These are phyloP conservation scores for Monascus purpureus DNA, from an alignment of 495 filamentous ascomycete species.

Conservation along the genomic window DNA sequence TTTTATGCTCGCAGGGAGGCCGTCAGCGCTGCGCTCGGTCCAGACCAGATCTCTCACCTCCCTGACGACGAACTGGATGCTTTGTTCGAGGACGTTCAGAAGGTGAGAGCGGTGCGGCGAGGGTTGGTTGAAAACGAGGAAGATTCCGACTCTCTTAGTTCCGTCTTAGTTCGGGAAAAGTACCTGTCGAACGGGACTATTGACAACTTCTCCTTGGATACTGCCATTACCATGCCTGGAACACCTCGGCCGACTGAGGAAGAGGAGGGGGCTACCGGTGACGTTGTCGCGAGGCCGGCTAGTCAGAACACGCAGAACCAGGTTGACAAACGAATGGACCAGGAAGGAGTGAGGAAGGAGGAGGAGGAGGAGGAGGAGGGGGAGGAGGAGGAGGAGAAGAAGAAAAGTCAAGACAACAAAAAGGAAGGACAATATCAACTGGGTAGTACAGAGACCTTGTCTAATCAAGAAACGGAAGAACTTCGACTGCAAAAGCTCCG, in stretches of 20 bases:
- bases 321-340: slow-evolving; percentile 53
- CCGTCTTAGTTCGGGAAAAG: slow-evolving; percentile 82
- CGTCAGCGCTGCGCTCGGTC: slow-evolving; percentile 76
- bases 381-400: slow-evolving; percentile 61
- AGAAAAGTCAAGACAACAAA: slow-evolving; percentile 44
- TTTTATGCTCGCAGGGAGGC: slow-evolving; percentile 88
- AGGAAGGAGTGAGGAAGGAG: slow-evolving; percentile 30
- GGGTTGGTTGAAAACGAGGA: slow-evolving; percentile 62
- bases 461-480: slow-evolving; percentile 70
- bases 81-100: slow-evolving; percentile 91
- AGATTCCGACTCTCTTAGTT: slow-evolving; percentile 77
- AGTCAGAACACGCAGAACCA: slow-evolving; percentile 81
- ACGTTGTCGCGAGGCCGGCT: slow-evolving; percentile 57
- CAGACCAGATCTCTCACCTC: slow-evolving; percentile 75
- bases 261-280: slow-evolving; percentile 44
- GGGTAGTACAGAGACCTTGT: slow-evolving; percentile 56
- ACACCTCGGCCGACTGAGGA: slow-evolving; percentile 64
- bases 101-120: slow-evolving; percentile 68
- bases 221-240: slow-evolving; percentile 81
- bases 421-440: slow-evolving; percentile 66
- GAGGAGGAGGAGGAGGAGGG: slow-evolving; percentile 46
- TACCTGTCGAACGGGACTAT: slow-evolving; percentile 92
- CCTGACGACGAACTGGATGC: slow-evolving; percentile 90
- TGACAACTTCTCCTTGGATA: slow-evolving; percentile 95
- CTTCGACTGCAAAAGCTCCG: slow-evolving; percentile 68